Base-by-base conservation (phyloP, 2,329 filamentous ascomycete genomes). In the Calonectria montana region DNA sequence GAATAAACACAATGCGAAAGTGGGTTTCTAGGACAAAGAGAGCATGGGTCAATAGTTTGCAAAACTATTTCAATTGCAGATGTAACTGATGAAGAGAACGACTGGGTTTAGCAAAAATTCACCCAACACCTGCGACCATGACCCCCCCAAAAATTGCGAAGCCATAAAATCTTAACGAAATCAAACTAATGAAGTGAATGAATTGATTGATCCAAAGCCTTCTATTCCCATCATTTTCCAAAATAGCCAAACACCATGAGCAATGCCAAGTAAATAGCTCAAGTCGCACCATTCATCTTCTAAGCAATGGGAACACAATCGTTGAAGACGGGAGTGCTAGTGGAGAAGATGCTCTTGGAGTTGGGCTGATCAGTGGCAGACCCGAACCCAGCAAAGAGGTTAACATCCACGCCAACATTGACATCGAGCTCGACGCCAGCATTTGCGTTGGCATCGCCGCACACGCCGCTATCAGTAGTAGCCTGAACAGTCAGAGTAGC, bases 341-440 rank as follows among this genome's bases (percentile, higher is more conserved):
- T 65, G 29, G 31, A 53, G 45, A 65, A 65, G 45, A 65, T 65
- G 62, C 29, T 65, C 13, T 39, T 39, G 21, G 62, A 25, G 31
- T 65, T 65, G 31, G 62, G 62, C 45, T 65, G 62, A 4, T 65
- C 62, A 41, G 62, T 39, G 45, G 62, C 62, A 21, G 62, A 65
- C 25, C 62, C 62, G 16, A 65, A 65, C 16, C 62, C 62, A 27
- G 45, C 62, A 53, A 65, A 65, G 45, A 65, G 45, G 62, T 65
- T 65, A 45, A 65, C 45, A 6, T 65, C 27, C 7, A 53, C 62
- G 31, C 62, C 62, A 13, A 65, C 62, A 21, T 50, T 65, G 21
- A 65, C 62, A 65, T 65, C 62, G 25, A 65, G 62, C 45, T 65
- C 43, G 13, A 65, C 31, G 3, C 62, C 62, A n/a, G 62, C 62